Percentiles rank a stretch among this genome's conserved stretches.
These are phyloP conservation scores for Coemansia sp. DNA, from an alignment of 192 early-diverging fungal species.

Conservation along the genomic window DNA sequence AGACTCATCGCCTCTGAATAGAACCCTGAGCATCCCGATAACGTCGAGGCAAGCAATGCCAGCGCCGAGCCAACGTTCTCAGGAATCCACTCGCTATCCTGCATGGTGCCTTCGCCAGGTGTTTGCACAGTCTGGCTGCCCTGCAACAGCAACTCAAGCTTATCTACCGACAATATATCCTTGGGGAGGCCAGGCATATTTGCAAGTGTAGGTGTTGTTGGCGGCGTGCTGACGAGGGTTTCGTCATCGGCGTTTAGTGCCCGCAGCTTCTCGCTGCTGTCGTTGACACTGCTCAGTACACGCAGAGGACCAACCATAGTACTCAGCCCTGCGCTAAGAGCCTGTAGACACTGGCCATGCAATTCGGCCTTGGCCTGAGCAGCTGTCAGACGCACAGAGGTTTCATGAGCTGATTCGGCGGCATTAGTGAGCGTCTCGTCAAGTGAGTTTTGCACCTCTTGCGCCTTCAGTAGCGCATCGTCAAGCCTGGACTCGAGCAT, in stretches of 20 bases:
- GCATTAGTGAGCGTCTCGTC: conserved; percentile 16
- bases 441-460: conserved; percentile 25
- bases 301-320: conserved; percentile 30
- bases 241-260: background rate
- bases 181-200: background rate
- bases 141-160: conserved; percentile 9
- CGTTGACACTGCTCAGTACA: conserved; percentile 17
- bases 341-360: conserved; percentile 17
- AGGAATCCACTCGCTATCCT: conserved; percentile 7
- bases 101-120: background rate
- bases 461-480: conserved; percentile 30
- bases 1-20: conserved; percentile 26
- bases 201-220: conserved; percentile 33
- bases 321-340: conserved; percentile 19
- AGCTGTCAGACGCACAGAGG: conserved; percentile 10
- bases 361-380: conserved; percentile 12
- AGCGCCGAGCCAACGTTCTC: conserved; percentile 23
- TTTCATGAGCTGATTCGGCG: conserved; percentile 17
- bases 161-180: conserved; percentile 12
- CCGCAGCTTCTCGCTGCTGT: conserved; percentile 30
- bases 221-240: conserved; percentile 22
- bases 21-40: conserved; percentile 24
- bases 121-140: background rate
- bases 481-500: conserved; percentile 34
- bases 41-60: conserved; percentile 21